Percentiles rank a stretch among this genome's conserved stretches.
phyloP scores from a whole-genome alignment of 2,329 filamentous ascomycete genomes.

The Beauveria scarabaeidicola region DNA sequence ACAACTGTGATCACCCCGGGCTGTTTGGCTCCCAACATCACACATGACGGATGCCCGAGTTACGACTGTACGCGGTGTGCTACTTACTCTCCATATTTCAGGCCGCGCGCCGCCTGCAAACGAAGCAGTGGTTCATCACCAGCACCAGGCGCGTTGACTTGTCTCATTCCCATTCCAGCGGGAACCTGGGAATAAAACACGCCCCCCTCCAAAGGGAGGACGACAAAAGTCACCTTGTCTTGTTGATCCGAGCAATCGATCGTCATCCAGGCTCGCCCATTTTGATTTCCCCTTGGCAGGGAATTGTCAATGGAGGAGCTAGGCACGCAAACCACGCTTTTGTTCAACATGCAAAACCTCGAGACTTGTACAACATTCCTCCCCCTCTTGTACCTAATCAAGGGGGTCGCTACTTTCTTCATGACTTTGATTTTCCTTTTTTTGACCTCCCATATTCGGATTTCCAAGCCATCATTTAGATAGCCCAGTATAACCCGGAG shows the following conservation, averaged over 20 bases:
- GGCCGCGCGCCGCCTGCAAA: neutral
- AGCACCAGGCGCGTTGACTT: neutral
- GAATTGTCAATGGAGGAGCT: neutral
- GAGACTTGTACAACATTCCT: too few species aligned
- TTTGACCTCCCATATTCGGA: too few species aligned
- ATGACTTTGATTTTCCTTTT: too few species aligned
- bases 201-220: neutral
- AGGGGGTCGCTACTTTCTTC: too few species aligned
- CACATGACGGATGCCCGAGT: too few species aligned
- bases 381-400: too few species aligned
- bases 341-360: too few species aligned
- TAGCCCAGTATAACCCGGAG: neutral
- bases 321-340: too few species aligned
- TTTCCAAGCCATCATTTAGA: too few species aligned
- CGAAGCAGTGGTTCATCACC: neutral
- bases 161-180: neutral
- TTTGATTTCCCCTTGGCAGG: too few species aligned
- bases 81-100: neutral
- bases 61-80: neutral
- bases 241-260: neutral
- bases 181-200: neutral
- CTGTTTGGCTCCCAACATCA: neutral
- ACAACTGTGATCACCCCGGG: neutral
- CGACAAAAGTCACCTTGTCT: neutral
- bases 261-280: neutral